Evolutionary conservation across 495 filamentous ascomycete genomes (phyloP).

Genomic region (Daldinia vernicosa): DNA sequence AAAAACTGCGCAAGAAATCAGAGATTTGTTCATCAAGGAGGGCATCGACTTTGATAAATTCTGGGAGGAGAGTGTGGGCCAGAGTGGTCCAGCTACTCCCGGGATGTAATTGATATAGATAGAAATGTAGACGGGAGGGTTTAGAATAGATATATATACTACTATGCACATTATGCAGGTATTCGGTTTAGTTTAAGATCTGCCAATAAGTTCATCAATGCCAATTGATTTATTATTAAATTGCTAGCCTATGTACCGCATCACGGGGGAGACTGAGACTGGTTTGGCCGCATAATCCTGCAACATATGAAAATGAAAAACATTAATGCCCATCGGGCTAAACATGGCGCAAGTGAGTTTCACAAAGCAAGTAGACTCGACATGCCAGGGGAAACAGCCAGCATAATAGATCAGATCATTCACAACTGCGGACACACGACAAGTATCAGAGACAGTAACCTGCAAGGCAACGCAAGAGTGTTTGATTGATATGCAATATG

Average conservation of each 20-base stretch:
- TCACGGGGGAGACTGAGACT: not conserved
- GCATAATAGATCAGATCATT: not conserved
- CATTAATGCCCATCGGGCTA: not conserved
- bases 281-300: not conserved
- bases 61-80: conserved; percentile 74
- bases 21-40: conserved; percentile 71
- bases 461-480: not conserved
- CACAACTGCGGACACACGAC: no score
- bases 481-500: conserved; percentile 15
- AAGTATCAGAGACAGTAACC: not conserved
- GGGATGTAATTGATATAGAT: conserved; percentile 9
- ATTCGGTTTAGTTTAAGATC: not conserved
- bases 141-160: not conserved
- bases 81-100: conserved; percentile 53
- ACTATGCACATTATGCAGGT: not conserved
- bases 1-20: conserved; percentile 69
- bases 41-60: conserved; percentile 81
- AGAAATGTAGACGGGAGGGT: not conserved
- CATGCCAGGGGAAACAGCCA: not conserved
- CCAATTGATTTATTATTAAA: not conserved
- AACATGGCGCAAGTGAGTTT: not conserved
- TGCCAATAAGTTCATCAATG: not conserved
- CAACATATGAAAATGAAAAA: not conserved
- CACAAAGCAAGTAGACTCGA: not conserved
- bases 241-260: conserved; percentile 1